Conservation (phyloP, 1,139 yeast species). For the Blastobotrys persicus region DNA sequence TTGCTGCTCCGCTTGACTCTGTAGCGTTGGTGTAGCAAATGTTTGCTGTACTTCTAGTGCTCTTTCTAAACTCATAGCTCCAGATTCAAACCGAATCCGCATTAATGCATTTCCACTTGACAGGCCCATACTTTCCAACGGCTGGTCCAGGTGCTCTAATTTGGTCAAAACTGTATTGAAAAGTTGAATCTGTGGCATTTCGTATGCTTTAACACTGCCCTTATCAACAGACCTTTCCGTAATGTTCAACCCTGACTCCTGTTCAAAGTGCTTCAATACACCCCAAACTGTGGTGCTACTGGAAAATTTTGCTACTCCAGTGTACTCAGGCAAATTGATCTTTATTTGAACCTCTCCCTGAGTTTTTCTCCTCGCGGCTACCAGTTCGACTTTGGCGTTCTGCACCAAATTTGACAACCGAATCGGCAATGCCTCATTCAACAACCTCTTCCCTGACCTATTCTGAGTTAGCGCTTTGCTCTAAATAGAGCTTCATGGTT, state of each 20-base stretch:
- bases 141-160: slow-evolving; percentile 26
- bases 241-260: slow-evolving; percentile 29
- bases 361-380: slow-evolving; percentile 17
- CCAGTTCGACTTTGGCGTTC: slow-evolving; percentile 32
- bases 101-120: slow-evolving; percentile 28
- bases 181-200: slow-evolving; percentile 29
- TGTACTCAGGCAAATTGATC: slow-evolving; percentile 27
- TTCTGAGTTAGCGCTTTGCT: background rate
- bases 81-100: slow-evolving; percentile 29
- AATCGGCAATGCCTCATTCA: slow-evolving; percentile 30
- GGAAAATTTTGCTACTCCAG: slow-evolving; percentile 28
- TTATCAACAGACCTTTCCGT: slow-evolving; percentile 25
- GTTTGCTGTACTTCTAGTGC: slow-evolving; percentile 23
- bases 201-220: slow-evolving; percentile 22
- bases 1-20: background rate
- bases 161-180: slow-evolving; percentile 25
- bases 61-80: slow-evolving; percentile 23
- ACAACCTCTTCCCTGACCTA: slow-evolving; percentile 15
- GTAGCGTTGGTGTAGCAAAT: slow-evolving; percentile 10
- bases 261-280: slow-evolving; percentile 29
- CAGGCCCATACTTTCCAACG: slow-evolving; percentile 28
- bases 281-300: slow-evolving; percentile 27
- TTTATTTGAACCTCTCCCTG: slow-evolving; percentile 25
- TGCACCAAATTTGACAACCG: slow-evolving; percentile 30
- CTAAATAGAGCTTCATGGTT: no score